These are phyloP conservation scores for Vitis hybrid DNA, from an alignment of 177 flowering plant genomes.

Conservation along the genomic window DNA sequence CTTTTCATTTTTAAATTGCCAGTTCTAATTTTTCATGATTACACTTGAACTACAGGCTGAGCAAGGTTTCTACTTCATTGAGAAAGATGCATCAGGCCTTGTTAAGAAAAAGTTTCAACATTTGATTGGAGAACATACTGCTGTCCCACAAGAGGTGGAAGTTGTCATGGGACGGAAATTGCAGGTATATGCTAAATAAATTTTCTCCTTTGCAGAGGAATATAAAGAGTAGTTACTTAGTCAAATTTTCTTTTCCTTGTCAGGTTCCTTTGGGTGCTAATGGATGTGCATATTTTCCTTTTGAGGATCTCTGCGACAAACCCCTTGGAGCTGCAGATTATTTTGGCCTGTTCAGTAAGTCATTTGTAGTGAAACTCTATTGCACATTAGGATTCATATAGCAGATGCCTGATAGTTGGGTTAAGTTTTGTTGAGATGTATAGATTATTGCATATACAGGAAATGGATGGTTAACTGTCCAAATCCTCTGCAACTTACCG, in stretches of 20 bases:
- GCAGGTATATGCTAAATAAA: slow-evolving; percentile 41
- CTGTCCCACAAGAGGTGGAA: slow-evolving; percentile 82
- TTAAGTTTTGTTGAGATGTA: background rate
- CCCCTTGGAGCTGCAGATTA: slow-evolving; percentile 99
- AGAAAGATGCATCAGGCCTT: slow-evolving; percentile 45
- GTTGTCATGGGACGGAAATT: slow-evolving; percentile 94
- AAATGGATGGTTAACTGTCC: background rate
- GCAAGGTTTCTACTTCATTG: slow-evolving; percentile 86
- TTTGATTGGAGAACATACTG: slow-evolving; percentile 52
- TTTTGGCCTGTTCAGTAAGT: slow-evolving; percentile 92
- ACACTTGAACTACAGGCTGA: slow-evolving; percentile 53
- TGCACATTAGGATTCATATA: background rate
- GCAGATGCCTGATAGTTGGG: background rate
- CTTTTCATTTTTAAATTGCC: background rate
- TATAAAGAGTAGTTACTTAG: background rate
- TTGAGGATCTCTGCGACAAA: slow-evolving; percentile 90
- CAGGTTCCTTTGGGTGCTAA: slow-evolving; percentile 90
- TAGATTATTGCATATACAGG: background rate
- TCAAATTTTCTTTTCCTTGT: background rate
- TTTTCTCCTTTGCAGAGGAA: background rate
- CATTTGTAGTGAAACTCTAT: background rate
- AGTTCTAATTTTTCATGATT: slow-evolving; percentile 5
- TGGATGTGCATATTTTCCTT: slow-evolving; percentile 92
- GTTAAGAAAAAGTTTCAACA: slow-evolving; percentile 66
- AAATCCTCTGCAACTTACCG: background rate